Evolutionary conservation across 2,329 filamentous ascomycete genomes (phyloP), one percentile per base, ranked within the genome.

Genomic region (Penicillium sp.): DNA sequence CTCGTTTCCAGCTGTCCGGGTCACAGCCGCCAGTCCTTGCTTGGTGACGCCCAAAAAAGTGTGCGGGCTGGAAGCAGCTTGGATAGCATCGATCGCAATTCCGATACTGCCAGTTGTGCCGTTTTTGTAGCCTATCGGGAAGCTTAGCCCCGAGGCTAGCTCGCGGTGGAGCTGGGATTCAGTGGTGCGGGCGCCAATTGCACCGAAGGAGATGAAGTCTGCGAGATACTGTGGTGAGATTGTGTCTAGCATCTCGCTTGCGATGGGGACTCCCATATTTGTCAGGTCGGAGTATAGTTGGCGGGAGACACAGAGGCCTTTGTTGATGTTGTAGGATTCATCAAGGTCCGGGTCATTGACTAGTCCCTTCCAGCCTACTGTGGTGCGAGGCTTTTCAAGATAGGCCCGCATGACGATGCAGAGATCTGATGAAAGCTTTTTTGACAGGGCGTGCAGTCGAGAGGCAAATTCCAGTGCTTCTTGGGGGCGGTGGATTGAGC

Each of bases 71-170:
- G 69, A 66, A 5, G 75, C 73, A 19, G 88, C 85, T 51, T 92
- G 93, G 68, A 97, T 96, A 29, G 93, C 93, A 69, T 99, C 93
- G 63, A 97, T 93, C 16, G 92, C 91, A 16, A 97, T 91, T 22
- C 83, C 84, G 48, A 99, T 77, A 61, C 87, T 89, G 35, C 93
- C 93, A 65, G 97, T 93, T 19, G 93, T 99, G 54, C 93, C 93
- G 74, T 99, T 99, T 83, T 99, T 99, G 86, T 96, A 99, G 52
- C 93, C 93, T 59, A 99, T 91, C 16, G 93, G 93, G 86, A 96
- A 97, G 50, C 89, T 95, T 46, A 97, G 81, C 62, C 93, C 93
- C 22, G 88, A 95, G 4, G 93, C 93, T 55, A 99, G 82, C 77
- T 99, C 93, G 57, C 93, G 87, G 76, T 99, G 93, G 58, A 97